Conservation (phyloP, 2,329 filamentous ascomycete genomes). For the Ramularia endophylla region DNA sequence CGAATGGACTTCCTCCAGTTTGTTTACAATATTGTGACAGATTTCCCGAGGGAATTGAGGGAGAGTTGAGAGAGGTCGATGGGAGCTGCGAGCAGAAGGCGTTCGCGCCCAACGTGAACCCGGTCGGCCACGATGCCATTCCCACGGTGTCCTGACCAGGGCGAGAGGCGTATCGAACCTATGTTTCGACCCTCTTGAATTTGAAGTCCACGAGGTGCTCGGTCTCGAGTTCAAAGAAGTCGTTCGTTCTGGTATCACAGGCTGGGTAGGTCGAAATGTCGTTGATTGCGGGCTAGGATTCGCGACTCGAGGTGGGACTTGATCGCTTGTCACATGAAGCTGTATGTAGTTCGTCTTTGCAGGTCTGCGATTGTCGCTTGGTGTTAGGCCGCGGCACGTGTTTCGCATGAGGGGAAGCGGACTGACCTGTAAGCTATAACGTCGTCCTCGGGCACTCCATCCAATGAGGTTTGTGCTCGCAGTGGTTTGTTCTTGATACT, state of each 20-base stretch:
- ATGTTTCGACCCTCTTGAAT: conserved; percentile 2
- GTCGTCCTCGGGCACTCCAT: conserved; percentile 11
- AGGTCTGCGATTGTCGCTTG: conserved; percentile 7
- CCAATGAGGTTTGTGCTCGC: conserved; percentile 4
- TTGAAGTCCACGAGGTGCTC: conserved; percentile 15
- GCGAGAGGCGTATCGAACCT: conserved; percentile 9
- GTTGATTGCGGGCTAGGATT: conserved; percentile 5
- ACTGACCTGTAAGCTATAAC: conserved; percentile 18
- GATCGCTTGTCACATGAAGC: conserved; percentile 22
- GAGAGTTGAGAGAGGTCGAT: conserved; percentile 14
- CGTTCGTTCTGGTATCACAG: conserved; percentile 15
- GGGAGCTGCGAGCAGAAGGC: conserved; percentile 2
- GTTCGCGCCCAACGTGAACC: conserved; percentile 13
- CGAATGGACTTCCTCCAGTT: conserved; percentile 43
- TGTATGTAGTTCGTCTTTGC: conserved; percentile 21
- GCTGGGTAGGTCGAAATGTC: conserved; percentile 2
- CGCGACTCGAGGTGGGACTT: conserved; percentile 10
- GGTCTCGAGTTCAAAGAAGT: conserved; percentile 13
- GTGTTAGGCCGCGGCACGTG: background rate
- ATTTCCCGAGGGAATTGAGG: conserved; percentile 47
- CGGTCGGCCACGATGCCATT: conserved; percentile 26
- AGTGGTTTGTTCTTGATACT: conserved; percentile 5
- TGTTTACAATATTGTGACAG: conserved; percentile 49
- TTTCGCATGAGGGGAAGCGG: too few species aligned
- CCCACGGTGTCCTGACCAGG: conserved; percentile 35